These are phyloP conservation scores for Amylocarpus encephaloides DNA, from an alignment of 2,329 filamentous ascomycete species.

Conservation along the genomic window DNA sequence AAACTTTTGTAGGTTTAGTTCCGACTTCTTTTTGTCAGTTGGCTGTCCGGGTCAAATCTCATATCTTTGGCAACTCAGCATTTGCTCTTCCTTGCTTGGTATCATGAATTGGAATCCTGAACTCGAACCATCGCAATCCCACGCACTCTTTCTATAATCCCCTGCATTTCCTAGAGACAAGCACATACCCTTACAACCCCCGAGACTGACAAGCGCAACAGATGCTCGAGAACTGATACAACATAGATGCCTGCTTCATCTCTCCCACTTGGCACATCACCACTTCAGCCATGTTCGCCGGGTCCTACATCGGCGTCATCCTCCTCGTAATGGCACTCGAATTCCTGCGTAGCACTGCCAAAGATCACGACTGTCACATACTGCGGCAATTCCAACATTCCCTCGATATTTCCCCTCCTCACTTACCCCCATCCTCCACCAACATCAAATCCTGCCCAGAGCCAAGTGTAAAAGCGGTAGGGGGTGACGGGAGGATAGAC, in stretches of 20 bases:
- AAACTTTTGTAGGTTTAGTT: too few relatives aligned
- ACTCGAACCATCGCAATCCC: neutral
- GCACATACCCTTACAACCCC: too few relatives aligned
- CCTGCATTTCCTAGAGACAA: too few relatives aligned
- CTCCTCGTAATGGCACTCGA: slow-evolving; percentile 69
- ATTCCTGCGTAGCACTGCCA: slow-evolving; percentile 60
- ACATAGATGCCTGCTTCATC: slow-evolving; percentile 68
- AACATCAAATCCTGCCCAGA: neutral
- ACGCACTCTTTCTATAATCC: too few relatives aligned
- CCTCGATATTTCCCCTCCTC: neutral
- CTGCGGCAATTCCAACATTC: slow-evolving; percentile 42
- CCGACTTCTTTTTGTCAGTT: too few relatives aligned
- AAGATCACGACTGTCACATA: slow-evolving; percentile 67
- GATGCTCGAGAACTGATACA: slow-evolving; percentile 81
- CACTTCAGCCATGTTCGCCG: slow-evolving; percentile 66
- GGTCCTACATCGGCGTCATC: slow-evolving; percentile 71
- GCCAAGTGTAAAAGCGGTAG: neutral
- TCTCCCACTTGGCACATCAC: slow-evolving; percentile 62
- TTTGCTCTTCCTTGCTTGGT: too few relatives aligned
- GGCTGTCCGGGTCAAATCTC: too few relatives aligned
- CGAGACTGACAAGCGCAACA: slow-evolving; percentile 28
- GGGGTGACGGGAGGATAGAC: slow-evolving; percentile 3
- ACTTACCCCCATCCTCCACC: neutral
- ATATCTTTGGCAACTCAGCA: too few relatives aligned
- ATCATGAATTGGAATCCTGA: too few relatives aligned